Conservation (phyloP, 805 yeast species). For the Yamadazyma nakazawae region DNA sequence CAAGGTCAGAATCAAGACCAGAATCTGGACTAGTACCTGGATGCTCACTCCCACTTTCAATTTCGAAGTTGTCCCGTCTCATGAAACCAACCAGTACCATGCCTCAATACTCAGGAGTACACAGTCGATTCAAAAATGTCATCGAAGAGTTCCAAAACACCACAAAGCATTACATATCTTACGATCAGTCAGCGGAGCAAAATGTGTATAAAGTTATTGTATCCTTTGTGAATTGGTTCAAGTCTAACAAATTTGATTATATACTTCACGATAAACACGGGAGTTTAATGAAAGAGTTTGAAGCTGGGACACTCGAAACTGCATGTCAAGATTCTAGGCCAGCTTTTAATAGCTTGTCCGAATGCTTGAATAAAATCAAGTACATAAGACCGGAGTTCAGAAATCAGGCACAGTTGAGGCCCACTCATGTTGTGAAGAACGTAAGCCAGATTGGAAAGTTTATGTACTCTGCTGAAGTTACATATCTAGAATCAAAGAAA, state of each 20-base stretch:
- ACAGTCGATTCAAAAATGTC: conserved; percentile 1
- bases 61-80: neutral
- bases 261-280: conserved; percentile 9
- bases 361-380: neutral
- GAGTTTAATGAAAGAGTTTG: neutral
- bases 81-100: neutral
- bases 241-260: conserved; percentile 10
- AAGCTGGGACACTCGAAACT: neutral
- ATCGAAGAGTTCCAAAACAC: conserved; percentile 1
- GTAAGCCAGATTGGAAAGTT: conserved; percentile 11
- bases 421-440: conserved; percentile 10
- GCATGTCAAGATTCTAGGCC: neutral
- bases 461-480: conserved; percentile 10
- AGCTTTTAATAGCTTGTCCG: neutral
- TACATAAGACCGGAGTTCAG: conserved; percentile 13
- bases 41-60: neutral
- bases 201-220: neutral
- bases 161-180: neutral
- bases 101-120: neutral
- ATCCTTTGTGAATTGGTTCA: conserved; percentile 11
- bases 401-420: conserved; percentile 1
- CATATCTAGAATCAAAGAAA: neutral
- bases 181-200: neutral
- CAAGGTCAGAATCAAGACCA: neutral
- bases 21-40: neutral